Evolutionary conservation across 768 basidiomycete species (phyloP).

Genomic region (Podaxis rugospora): DNA sequence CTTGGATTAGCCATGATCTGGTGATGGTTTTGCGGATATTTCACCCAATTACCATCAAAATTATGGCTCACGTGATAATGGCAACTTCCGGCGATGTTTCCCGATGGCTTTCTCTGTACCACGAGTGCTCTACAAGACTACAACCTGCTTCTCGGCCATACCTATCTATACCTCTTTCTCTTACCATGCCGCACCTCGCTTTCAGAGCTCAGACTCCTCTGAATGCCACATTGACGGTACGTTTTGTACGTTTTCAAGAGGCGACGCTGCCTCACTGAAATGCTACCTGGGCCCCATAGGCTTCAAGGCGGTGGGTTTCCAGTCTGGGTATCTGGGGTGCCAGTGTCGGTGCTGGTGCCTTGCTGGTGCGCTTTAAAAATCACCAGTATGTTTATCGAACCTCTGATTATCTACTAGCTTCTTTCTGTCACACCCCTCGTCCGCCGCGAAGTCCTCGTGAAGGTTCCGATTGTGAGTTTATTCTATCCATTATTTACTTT

Average conservation of each 20-base stretch:
- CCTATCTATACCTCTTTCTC: not conserved
- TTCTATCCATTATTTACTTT: slow-evolving; percentile 8
- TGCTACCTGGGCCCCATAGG: slow-evolving; percentile 26
- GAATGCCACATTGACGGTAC: slow-evolving; percentile 32
- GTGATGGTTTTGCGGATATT: not conserved
- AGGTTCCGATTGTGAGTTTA: slow-evolving; percentile 65
- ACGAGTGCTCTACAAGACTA: slow-evolving; percentile 15
- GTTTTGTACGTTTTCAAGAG: slow-evolving; percentile 12
- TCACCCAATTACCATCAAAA: not conserved
- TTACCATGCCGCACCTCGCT: slow-evolving; percentile 38
- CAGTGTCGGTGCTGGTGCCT: slow-evolving; percentile 59
- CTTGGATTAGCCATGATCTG: slow-evolving; percentile 85
- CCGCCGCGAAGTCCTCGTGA: slow-evolving; percentile 66
- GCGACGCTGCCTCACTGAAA: slow-evolving; percentile 10
- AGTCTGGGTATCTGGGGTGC: slow-evolving; percentile 68
- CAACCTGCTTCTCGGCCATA: slow-evolving; percentile 12
- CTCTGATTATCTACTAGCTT: slow-evolving; percentile 35
- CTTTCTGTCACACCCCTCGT: slow-evolving; percentile 85
- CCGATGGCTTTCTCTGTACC: slow-evolving; percentile 20
- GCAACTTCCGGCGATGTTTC: slow-evolving; percentile 26
- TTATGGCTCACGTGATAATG: slow-evolving; percentile 16
- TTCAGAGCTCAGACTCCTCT: slow-evolving; percentile 36
- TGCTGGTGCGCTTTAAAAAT: slow-evolving; percentile 48
- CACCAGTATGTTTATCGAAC: not conserved
- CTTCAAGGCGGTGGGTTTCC: slow-evolving; percentile 52